Evolutionary conservation across 1,284 basidiomycete species (phyloP).

Genomic region (Cystobasidium sp.): DNA sequence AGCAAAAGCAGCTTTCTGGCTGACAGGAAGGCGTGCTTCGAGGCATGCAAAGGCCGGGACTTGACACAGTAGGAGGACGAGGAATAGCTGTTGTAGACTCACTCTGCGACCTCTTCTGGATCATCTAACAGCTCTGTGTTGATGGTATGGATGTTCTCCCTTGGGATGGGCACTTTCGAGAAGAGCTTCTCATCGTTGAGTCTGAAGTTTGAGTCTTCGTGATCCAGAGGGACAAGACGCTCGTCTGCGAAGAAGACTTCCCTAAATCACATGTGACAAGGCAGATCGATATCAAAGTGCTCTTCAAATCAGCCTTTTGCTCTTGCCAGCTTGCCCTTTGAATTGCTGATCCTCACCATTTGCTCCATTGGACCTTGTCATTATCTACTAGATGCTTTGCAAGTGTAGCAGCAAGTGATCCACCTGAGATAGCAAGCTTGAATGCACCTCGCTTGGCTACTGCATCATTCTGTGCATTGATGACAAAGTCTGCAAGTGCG

Average conservation of each 20-base stretch:
- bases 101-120: slow-evolving; percentile 58
- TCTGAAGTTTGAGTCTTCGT: slow-evolving; percentile 87
- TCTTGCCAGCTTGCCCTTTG: not conserved
- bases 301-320: not conserved
- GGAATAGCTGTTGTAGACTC: not conserved
- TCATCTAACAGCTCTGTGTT: slow-evolving; percentile 69
- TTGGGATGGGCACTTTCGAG: slow-evolving; percentile 79
- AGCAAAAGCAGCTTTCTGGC: not conserved
- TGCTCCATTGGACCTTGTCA: slow-evolving; percentile 85
- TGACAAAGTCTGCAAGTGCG: slow-evolving; percentile 78
- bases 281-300: not conserved
- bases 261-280: slow-evolving; percentile 63
- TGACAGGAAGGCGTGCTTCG: not conserved
- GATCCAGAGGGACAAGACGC: slow-evolving; percentile 88
- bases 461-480: slow-evolving; percentile 87
- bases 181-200: slow-evolving; percentile 79
- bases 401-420: slow-evolving; percentile 86
- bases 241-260: slow-evolving; percentile 98
- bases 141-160: slow-evolving; percentile 81
- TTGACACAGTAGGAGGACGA: not conserved
- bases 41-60: slow-evolving; percentile 66
- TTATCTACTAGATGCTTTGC: slow-evolving; percentile 70
- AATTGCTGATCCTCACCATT: slow-evolving; percentile 71
- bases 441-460: slow-evolving; percentile 86
- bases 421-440: slow-evolving; percentile 90